Evolutionary conservation across 352 stramenopile species (phyloP), one percentile per base, ranked within the genome.

Genomic region (Thraustochytrium aureum): DNA sequence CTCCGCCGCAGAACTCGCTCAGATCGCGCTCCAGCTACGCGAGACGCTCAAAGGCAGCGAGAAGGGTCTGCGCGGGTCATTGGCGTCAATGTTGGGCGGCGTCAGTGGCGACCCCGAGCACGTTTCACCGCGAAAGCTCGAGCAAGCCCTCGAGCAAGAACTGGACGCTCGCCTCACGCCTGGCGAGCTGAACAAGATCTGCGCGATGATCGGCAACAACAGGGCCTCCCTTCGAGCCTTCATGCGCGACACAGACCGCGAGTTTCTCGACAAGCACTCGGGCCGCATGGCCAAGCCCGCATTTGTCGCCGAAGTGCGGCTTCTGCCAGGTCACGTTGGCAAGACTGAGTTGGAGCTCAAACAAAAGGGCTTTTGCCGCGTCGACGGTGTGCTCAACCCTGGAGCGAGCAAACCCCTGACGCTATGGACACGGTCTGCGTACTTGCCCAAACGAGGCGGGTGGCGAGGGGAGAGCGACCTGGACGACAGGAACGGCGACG

Each of bases 101-200:
- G 17, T 74, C 7, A 61, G 47, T 1, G 47, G 61, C 47, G 47
- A 45, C 47, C 42, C 41, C 0, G 37, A 74, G 2, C n/a, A n/a
- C n/a, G n/a, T n/a, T n/a, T 41, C 22, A 52, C 22, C 43, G 10
- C 43, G 26, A 56, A 56, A 56, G 47, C 17, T 56, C 26, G n/a
- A n/a, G n/a, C 47, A 56, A 56, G 26, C 17, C 52, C 10, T 79
- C n/a, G 33, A 56, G 14, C 6, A 74, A 12, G 61, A 73, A 35
- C 69, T 79, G 35, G 66, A 75, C n/a, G 22, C 50, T 10, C 54
- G 65, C 14, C 66, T 75, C 5, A 79, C 69, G 1, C 69, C 69
- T 5, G 50, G 69, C 14, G 69, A 79, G 69, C 37, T 50, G 14
- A 14, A 12, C 26, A 43, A 52, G 59, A 2, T 79, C 33, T 41